Percentiles rank a stretch among this genome's conserved stretches.
Conservation (phyloP, 495 filamentous ascomycete species). For the Neurospora hispaniola region DNA sequence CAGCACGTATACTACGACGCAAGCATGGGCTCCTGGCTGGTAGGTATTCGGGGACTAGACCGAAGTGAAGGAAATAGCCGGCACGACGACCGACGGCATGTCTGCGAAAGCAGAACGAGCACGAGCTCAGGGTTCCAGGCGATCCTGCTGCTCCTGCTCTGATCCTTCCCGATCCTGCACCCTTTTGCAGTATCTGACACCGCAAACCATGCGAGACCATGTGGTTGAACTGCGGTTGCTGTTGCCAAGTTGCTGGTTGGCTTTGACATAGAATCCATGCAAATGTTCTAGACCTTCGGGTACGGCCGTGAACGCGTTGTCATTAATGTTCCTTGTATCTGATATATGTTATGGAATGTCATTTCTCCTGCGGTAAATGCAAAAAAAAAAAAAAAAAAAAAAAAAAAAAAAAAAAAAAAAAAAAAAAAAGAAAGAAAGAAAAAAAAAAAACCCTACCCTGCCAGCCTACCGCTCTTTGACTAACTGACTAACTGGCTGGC, state of each 20-base stretch:
- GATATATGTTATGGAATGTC: background rate
- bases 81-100: background rate
- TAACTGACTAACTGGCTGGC: background rate
- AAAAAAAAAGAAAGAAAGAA: too few relatives aligned
- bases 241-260: background rate
- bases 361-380: background rate
- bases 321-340: background rate
- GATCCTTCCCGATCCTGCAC: background rate
- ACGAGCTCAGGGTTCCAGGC: background rate
- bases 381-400: background rate
- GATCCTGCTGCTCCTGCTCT: background rate
- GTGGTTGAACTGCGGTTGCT: background rate
- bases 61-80: background rate
- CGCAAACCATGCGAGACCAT: background rate
- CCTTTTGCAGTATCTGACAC: background rate
- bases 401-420: too few relatives aligned
- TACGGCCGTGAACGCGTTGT: background rate
- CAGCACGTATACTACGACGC: background rate
- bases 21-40: background rate
- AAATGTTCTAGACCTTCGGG: background rate
- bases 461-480: background rate
- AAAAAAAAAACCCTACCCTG: background rate
- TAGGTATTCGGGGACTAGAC: background rate
- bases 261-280: background rate
- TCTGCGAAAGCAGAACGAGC: background rate